Percentiles rank a stretch among this genome's conserved stretches.
Conservation (phyloP, 495 filamentous ascomycete species). For the Entonaema liquescens region DNA sequence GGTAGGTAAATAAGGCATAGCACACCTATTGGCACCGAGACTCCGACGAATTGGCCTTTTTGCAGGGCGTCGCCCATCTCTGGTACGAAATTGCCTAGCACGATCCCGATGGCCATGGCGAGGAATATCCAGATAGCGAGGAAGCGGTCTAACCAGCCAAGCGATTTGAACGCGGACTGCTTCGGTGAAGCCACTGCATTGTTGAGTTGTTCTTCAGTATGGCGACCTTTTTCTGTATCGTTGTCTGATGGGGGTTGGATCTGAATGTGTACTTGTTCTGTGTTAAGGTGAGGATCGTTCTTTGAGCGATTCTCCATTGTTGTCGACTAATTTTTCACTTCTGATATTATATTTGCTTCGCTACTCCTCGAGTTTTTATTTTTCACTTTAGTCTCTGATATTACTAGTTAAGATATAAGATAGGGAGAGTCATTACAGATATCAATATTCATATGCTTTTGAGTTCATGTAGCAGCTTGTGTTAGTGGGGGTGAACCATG, state of each 20-base stretch:
- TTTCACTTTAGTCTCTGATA: background rate
- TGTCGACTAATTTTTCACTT: background rate
- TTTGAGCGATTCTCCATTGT: background rate
- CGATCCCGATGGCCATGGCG: constrained; percentile 81
- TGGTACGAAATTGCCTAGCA: constrained; percentile 81
- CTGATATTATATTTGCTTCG: background rate
- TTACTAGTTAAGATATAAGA: background rate
- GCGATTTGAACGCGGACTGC: constrained; percentile 57
- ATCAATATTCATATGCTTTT: background rate
- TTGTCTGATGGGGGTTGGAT: background rate
- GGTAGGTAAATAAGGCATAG: background rate
- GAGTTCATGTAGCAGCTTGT: background rate
- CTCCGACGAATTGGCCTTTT: constrained; percentile 74
- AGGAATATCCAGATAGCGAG: constrained; percentile 88
- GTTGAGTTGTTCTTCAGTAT: background rate
- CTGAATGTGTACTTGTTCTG: background rate
- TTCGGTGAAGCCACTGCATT: background rate
- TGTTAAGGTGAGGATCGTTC: background rate
- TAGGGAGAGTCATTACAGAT: background rate
- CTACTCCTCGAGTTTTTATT: background rate
- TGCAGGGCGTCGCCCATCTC: constrained; percentile 69
- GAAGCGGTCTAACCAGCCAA: constrained; percentile 77
- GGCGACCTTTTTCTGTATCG: background rate
- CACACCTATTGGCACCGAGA: constrained; percentile 80
- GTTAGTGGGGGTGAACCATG: background rate